phyloP scores from a whole-genome alignment of 1,284 basidiomycete species.

The Veloboletus limbatus region DNA sequence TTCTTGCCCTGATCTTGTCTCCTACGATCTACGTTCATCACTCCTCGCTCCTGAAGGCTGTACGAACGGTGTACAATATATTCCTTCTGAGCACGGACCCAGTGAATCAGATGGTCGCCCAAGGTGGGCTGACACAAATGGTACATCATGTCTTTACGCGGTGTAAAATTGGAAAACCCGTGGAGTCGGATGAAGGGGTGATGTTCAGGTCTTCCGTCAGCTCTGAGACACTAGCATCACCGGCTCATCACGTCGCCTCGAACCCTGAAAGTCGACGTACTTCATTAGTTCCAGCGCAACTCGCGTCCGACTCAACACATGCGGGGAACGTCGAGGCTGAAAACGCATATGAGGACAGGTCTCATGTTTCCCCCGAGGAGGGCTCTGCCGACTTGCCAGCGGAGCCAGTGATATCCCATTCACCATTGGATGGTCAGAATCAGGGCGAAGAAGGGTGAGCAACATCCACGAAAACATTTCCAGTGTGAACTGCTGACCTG shows the following conservation, averaged over 20 bases:
- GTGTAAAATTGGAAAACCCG: conserved; percentile 46
- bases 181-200: conserved; percentile 26
- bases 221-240: conserved; percentile 22
- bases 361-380: conserved; percentile 5
- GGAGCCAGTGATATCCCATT: background rate
- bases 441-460: conserved; percentile 26
- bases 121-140: conserved; percentile 96
- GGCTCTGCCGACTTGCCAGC: conserved; percentile 1
- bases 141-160: conserved; percentile 93
- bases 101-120: conserved; percentile 94
- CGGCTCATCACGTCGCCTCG: conserved; percentile 4
- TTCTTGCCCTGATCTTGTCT: conserved; percentile 85
- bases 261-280: conserved; percentile 14
- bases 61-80: conserved; percentile 95
- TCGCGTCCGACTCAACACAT: conserved; percentile 4
- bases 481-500: conserved; percentile 8
- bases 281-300: conserved; percentile 7
- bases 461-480: background rate
- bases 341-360: conserved; percentile 1
- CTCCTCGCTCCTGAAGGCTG: conserved; percentile 89
- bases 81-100: conserved; percentile 87
- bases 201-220: conserved; percentile 22
- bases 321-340: conserved; percentile 2
- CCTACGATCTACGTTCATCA: conserved; percentile 87
- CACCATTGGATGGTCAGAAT: conserved; percentile 6